phyloP scores from a whole-genome alignment of 176 grass and related monocot genomes.

The Phoenix roebelenii region DNA sequence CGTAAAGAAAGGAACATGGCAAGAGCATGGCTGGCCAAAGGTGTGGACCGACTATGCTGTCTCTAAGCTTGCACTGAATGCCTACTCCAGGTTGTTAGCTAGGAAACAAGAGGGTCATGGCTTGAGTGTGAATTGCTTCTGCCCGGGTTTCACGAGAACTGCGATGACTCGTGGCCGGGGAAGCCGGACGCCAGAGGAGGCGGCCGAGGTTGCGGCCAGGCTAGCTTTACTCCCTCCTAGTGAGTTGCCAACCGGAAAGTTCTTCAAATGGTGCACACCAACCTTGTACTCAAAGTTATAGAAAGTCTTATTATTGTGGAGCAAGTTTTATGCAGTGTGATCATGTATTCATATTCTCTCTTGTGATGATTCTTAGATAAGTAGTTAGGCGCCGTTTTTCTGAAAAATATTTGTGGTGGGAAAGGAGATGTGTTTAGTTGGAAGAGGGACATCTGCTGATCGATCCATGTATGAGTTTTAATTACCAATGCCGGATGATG shows the following conservation, averaged over 20 bases:
- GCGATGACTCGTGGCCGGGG: slow-evolving; percentile 77
- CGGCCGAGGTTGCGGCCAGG: slow-evolving; percentile 31
- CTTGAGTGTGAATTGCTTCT: slow-evolving; percentile 71
- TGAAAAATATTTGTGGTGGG: too few relatives aligned
- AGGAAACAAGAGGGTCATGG: slow-evolving; percentile 34
- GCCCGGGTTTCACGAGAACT: slow-evolving; percentile 83
- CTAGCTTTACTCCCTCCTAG: slow-evolving; percentile 39
- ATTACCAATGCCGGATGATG: too few relatives aligned
- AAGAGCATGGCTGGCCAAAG: slow-evolving; percentile 57
- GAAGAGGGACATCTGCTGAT: too few relatives aligned
- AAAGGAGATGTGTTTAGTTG: too few relatives aligned
- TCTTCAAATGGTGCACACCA: slow-evolving; percentile 64
- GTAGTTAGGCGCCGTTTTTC: too few relatives aligned
- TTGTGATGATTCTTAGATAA: too few relatives aligned
- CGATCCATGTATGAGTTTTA: too few relatives aligned
- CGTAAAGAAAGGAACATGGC: slow-evolving; percentile 67
- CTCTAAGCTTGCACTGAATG: slow-evolving; percentile 87
- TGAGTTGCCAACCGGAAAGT: slow-evolving; percentile 57
- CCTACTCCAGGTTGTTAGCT: slow-evolving; percentile 70
- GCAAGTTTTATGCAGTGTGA: too few relatives aligned
- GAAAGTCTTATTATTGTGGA: not conserved
- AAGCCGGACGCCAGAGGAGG: slow-evolving; percentile 53
- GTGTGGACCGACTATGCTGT: slow-evolving; percentile 94
- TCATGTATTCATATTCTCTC: too few relatives aligned
- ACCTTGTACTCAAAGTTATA: slow-evolving; percentile 67